Percentiles rank a stretch among this genome's conserved stretches.
Evolutionary conservation across 2,329 filamentous ascomycete genomes (phyloP).

Genomic region (Pseudogymnoascus verrucosus): DNA sequence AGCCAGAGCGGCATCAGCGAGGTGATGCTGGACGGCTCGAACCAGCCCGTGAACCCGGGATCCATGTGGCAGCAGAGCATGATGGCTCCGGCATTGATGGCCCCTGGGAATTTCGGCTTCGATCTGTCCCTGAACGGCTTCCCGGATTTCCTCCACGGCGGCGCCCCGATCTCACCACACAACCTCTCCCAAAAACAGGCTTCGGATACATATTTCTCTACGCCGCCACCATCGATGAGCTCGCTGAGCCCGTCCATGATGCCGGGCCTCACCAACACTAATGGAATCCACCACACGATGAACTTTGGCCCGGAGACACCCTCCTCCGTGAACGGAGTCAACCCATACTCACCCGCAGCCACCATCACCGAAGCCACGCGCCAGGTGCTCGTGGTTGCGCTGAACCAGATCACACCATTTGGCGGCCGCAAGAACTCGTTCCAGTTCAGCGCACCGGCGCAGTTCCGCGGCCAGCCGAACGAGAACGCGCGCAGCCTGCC

Average conservation of each 20-base stretch:
- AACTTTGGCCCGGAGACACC: conserved; percentile 67
- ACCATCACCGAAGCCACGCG: conserved; percentile 59
- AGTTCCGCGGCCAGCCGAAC: conserved; percentile 40
- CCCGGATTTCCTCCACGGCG: conserved; percentile 63
- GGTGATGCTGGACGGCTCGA: conserved; percentile 77
- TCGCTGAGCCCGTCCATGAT: conserved; percentile 66
- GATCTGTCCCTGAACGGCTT: conserved; percentile 69
- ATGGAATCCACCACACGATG: conserved; percentile 55
- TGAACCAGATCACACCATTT: conserved; percentile 48
- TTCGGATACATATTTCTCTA: conserved; percentile 70
- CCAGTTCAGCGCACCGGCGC: conserved; percentile 46
- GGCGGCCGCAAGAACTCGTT: conserved; percentile 58
- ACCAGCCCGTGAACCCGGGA: conserved; percentile 48
- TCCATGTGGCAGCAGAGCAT: conserved; percentile 64
- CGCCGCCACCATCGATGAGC: conserved; percentile 65
- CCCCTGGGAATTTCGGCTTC: conserved; percentile 56
- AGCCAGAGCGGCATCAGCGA: conserved; percentile 90
- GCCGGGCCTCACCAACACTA: conserved; percentile 51
- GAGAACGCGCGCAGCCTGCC: conserved; percentile 56
- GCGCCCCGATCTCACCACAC: conserved; percentile 69
- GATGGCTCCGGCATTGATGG: conserved; percentile 60
- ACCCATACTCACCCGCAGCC: conserved; percentile 50
- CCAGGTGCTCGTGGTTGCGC: conserved; percentile 50
- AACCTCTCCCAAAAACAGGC: conserved; percentile 62
- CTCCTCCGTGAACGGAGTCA: conserved; percentile 58